Evolutionary conservation across 306 rosid species (phyloP).

Genomic region (Astragalus membranaceus): DNA sequence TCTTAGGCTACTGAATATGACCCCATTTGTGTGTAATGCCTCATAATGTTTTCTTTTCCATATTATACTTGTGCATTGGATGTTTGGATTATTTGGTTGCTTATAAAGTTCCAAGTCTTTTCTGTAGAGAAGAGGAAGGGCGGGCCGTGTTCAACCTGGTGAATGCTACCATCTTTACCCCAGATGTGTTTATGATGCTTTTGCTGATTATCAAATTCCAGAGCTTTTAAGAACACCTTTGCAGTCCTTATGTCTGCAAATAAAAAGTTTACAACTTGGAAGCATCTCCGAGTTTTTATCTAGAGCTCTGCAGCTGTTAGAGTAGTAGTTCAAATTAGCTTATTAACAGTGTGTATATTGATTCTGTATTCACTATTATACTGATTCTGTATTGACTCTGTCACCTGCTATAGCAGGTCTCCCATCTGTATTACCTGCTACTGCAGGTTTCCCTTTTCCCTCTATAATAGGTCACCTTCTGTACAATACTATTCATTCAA

Average conservation of each 20-base stretch:
- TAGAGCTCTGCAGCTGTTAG: conserved; percentile 91
- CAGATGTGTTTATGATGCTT: conserved; percentile 75
- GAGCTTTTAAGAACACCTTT: conserved; percentile 96
- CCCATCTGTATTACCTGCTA: too few relatives aligned
- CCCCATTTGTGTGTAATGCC: not conserved
- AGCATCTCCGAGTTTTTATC: conserved; percentile 91
- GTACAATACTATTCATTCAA: too few relatives aligned
- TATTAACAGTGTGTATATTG: too few relatives aligned
- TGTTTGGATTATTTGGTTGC: conserved; percentile 16
- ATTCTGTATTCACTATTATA: too few relatives aligned
- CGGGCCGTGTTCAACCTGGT: conserved; percentile 97
- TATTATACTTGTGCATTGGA: not conserved
- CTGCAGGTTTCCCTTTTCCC: too few relatives aligned
- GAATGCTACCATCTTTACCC: conserved; percentile 95
- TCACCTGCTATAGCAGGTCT: too few relatives aligned
- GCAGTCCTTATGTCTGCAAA: conserved; percentile 94
- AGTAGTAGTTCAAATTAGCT: too few relatives aligned
- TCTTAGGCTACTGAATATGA: not conserved
- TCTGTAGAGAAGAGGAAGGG: conserved; percentile 92
- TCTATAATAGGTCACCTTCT: too few relatives aligned
- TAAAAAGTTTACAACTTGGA: conserved; percentile 87
- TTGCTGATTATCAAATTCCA: conserved; percentile 86
- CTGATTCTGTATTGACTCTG: too few relatives aligned
- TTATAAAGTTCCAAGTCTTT: not conserved
- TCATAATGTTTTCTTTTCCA: conserved; percentile 15